Evolutionary conservation across 371 early-diverging fungal genomes (phyloP).

Genomic region (Mortierella sp.): DNA sequence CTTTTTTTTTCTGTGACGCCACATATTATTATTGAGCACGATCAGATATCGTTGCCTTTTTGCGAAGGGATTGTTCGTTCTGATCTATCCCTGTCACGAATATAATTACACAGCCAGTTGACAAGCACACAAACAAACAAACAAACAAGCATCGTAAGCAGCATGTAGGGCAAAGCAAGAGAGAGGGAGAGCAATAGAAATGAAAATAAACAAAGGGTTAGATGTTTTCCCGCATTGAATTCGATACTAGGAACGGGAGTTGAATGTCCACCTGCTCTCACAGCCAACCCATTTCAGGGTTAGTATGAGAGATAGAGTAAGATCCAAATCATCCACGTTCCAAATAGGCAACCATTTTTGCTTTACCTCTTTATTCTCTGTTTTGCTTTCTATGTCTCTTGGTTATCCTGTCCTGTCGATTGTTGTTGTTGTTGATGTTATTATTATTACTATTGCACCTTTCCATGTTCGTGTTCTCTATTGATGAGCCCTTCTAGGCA

Average conservation of each 20-base stretch:
- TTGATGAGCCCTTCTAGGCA: neutral
- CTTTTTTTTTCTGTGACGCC: neutral
- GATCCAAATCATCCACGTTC: neutral
- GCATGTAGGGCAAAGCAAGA: neutral
- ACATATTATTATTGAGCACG: neutral
- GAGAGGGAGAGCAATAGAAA: neutral
- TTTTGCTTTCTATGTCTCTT: neutral
- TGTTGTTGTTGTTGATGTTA: neutral
- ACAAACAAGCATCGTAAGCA: neutral
- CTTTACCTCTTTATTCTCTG: too few relatives aligned
- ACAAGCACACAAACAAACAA: neutral
- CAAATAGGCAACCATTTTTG: conserved; percentile 8
- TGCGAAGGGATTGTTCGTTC: neutral
- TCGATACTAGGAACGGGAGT: neutral
- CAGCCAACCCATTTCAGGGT: conserved; percentile 2
- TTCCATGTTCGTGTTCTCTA: neutral
- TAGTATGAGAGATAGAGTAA: neutral
- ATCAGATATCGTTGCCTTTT: conserved; percentile 12
- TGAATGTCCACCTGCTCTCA: conserved; percentile 8
- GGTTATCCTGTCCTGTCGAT: neutral
- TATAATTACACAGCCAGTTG: too few relatives aligned
- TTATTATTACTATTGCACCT: neutral
- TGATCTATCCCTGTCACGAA: too few relatives aligned
- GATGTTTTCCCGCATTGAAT: conserved; percentile 1
- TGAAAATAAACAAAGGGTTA: neutral